A percentile compares a stretch with the other conserved stretches of the same genome.
These are phyloP conservation scores for Clarireedia paspali DNA, from an alignment of 2,329 filamentous ascomycete genomes.

Conservation along the genomic window DNA sequence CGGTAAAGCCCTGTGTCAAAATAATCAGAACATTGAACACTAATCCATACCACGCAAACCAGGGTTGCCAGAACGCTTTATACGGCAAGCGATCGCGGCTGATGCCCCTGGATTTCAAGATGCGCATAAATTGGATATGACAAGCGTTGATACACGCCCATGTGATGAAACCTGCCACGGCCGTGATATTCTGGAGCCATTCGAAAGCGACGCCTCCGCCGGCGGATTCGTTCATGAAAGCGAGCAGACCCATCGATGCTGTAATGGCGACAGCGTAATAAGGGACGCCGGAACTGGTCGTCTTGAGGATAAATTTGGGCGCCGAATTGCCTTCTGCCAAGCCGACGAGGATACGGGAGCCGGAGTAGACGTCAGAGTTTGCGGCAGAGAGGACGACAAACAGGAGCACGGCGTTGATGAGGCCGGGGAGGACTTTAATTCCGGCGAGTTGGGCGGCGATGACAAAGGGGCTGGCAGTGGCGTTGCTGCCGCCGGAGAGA, in stretches of 20 bases:
- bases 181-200: slow-evolving; percentile 66
- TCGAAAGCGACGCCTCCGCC: slow-evolving; percentile 55
- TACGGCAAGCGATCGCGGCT: slow-evolving; percentile 52
- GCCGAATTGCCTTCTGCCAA: slow-evolving; percentile 48
- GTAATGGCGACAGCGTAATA: slow-evolving; percentile 47
- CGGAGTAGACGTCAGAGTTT: slow-evolving; percentile 52
- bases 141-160: slow-evolving; percentile 61
- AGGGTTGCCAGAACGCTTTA: slow-evolving; percentile 54
- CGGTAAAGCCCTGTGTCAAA: slow-evolving; percentile 61
- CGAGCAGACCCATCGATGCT: slow-evolving; percentile 53
- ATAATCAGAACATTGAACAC: slow-evolving; percentile 58
- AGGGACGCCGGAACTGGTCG: slow-evolving; percentile 43
- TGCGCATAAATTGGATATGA: slow-evolving; percentile 59
- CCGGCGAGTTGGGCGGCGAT: slow-evolving; percentile 54
- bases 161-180: slow-evolving; percentile 61
- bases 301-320: slow-evolving; percentile 42
- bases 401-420: slow-evolving; percentile 55
- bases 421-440: slow-evolving; percentile 44
- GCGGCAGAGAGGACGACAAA: slow-evolving; percentile 51
- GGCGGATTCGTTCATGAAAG: slow-evolving; percentile 58
- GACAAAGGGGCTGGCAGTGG: slow-evolving; percentile 45
- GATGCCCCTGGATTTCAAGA: slow-evolving; percentile 47
- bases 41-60: slow-evolving; percentile 56
- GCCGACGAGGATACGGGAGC: slow-evolving; percentile 48
- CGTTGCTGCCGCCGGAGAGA: slow-evolving; percentile 44